These are phyloP conservation scores for Russula brevipes DNA, from an alignment of 768 basidiomycete genomes.

Conservation along the genomic window DNA sequence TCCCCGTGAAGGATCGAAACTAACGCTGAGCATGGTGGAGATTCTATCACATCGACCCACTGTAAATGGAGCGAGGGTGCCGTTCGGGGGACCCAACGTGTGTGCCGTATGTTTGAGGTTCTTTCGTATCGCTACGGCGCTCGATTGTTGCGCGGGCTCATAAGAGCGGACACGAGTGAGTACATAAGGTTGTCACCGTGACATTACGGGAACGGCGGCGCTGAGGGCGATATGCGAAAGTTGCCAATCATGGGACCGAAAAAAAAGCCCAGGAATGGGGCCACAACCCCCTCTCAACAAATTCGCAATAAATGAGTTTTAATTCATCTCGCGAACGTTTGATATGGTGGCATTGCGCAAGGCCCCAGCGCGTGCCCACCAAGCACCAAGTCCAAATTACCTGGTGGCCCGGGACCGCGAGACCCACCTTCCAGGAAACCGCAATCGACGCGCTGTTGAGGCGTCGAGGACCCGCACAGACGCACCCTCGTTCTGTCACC, in stretches of 20 bases:
- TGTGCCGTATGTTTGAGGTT: constrained; percentile 15
- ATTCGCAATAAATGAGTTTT: not conserved
- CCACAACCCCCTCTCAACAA: not conserved
- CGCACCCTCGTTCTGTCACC: constrained; percentile 19
- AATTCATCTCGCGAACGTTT: not conserved
- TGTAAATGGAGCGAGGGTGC: constrained; percentile 4
- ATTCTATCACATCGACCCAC: not conserved
- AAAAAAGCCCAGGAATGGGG: too few relatives aligned
- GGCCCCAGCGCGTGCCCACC: not conserved
- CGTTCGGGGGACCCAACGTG: constrained; percentile 19
- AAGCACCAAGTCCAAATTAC: constrained; percentile 5
- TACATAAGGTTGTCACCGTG: not conserved
- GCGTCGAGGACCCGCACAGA: not conserved
- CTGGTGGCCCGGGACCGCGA: not conserved
- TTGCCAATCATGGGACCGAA: too few relatives aligned
- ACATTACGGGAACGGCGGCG: not conserved
- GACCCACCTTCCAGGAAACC: not conserved
- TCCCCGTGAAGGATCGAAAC: not conserved
- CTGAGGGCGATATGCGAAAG: not conserved
- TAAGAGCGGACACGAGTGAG: not conserved
- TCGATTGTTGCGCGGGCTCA: not conserved
- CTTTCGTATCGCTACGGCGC: constrained; percentile 5
- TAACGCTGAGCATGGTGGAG: not conserved
- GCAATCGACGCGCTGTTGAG: not conserved
- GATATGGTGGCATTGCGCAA: not conserved